These are phyloP conservation scores for Aspergillus neotritici DNA, from an alignment of 2,329 filamentous ascomycete genomes.

Conservation along the genomic window DNA sequence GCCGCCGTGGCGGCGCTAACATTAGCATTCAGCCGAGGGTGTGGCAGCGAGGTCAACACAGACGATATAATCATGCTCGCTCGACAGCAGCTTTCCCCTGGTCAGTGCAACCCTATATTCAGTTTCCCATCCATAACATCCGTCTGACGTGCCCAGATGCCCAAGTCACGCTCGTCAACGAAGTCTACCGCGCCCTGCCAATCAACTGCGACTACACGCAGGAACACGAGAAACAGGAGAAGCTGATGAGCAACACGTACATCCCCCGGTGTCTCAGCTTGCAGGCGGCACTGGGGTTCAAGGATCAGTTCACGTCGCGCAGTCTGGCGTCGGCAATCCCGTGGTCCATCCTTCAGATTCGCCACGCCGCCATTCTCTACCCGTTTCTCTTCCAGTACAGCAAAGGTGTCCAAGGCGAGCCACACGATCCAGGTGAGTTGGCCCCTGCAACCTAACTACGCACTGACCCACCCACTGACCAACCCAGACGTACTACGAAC, in stretches of 20 bases:
- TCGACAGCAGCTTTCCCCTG: constrained; percentile 46
- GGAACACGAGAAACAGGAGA: constrained; percentile 67
- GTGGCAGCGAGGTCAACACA: constrained; percentile 47
- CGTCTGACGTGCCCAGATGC: constrained; percentile 45
- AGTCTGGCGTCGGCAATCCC: constrained; percentile 67
- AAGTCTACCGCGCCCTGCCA: constrained; percentile 64
- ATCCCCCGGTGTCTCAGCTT: constrained; percentile 74
- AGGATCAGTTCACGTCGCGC: constrained; percentile 56
- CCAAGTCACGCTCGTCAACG: constrained; percentile 57
- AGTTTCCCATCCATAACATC: constrained; percentile 28
- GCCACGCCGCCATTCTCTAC: constrained; percentile 60
- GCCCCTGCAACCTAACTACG: neutral
- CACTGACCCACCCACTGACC: neutral
- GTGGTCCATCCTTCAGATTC: constrained; percentile 67
- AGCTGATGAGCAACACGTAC: constrained; percentile 64
- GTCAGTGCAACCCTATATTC: constrained; percentile 34
- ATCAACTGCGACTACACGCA: constrained; percentile 76
- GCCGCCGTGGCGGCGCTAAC: constrained; percentile 60
- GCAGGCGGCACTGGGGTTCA: constrained; percentile 71
- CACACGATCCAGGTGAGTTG: constrained; percentile 54
- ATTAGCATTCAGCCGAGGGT: constrained; percentile 46
- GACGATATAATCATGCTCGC: constrained; percentile 67
- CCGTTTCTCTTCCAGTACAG: constrained; percentile 62
- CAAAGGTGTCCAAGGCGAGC: constrained; percentile 44
- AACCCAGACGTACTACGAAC: constrained; percentile 62